Evolutionary conservation across 2,329 filamentous ascomycete species (phyloP).

Genomic region (Fusarium virguliforme): DNA sequence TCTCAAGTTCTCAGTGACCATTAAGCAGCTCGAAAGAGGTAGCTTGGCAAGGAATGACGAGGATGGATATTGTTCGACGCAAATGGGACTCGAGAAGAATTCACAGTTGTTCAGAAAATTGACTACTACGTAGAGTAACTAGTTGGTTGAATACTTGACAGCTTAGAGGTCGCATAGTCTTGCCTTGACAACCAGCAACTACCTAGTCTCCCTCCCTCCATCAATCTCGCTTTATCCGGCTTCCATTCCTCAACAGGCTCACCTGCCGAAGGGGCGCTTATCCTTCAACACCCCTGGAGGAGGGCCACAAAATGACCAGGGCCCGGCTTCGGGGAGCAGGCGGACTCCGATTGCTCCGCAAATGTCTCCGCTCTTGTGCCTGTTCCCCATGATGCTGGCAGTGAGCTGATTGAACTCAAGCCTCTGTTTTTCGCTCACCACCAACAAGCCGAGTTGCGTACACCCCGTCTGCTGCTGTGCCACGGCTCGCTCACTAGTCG

Average conservation of each 20-base stretch:
- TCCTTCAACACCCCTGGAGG: constrained; percentile 2
- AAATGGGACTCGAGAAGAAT: too few relatives aligned
- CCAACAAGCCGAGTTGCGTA: background rate
- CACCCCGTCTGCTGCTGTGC: background rate
- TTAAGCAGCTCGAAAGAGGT: background rate
- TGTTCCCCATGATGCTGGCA: background rate
- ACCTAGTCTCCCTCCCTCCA: background rate
- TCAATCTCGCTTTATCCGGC: background rate
- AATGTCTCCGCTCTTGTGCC: background rate
- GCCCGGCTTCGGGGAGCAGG: background rate
- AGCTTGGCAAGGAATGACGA: too few relatives aligned
- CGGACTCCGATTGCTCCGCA: constrained; percentile 2
- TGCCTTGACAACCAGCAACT: background rate
- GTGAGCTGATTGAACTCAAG: constrained; percentile 8
- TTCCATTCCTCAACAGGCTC: background rate
- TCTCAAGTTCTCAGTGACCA: background rate
- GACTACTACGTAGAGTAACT: background rate
- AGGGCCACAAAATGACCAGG: constrained; percentile 15
- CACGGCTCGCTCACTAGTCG: background rate
- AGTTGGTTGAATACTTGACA: background rate
- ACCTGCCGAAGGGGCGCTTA: background rate
- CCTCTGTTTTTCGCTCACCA: constrained; percentile 5
- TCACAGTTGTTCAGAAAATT: too few relatives aligned
- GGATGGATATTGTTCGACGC: too few relatives aligned
- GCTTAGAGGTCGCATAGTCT: background rate